Evolutionary conservation across 495 filamentous ascomycete genomes (phyloP).

Genomic region (Aspergillus heteromorphus): DNA sequence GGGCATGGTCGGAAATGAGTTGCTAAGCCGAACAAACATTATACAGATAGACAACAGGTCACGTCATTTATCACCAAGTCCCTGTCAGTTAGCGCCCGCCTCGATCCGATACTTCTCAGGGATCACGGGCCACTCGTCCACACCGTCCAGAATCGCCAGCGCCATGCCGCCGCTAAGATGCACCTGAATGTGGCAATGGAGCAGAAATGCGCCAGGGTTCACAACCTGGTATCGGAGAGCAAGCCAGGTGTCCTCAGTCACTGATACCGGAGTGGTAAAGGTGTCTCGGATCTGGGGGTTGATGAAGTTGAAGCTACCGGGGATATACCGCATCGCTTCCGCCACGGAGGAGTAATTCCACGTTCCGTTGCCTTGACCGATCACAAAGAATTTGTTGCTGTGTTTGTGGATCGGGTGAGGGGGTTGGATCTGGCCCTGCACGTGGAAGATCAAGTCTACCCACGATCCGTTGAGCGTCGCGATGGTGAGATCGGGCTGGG

Average conservation of each 20-base stretch:
- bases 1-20: no score
- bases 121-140: constrained; percentile 49
- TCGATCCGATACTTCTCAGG: constrained; percentile 21
- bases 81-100: no score
- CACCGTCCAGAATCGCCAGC: constrained; percentile 50
- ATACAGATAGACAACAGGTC: neutral
- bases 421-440: constrained; percentile 27
- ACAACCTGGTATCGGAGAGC: constrained; percentile 52
- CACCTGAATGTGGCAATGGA: constrained; percentile 59
- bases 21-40: neutral
- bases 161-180: constrained; percentile 55
- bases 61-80: neutral
- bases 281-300: constrained; percentile 50
- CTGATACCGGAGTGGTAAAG: constrained; percentile 33
- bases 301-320: constrained; percentile 50
- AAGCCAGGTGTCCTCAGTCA: constrained; percentile 40
- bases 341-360: constrained; percentile 49
- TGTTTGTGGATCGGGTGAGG: constrained; percentile 61
- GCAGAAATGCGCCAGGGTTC: constrained; percentile 52
- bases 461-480: constrained; percentile 48
- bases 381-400: constrained; percentile 52
- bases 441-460: constrained; percentile 52
- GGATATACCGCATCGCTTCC: constrained; percentile 40
- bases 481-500: constrained; percentile 40
- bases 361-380: constrained; percentile 44